A percentile compares a stretch with the other conserved stretches of the same genome.
These are phyloP conservation scores for Chytriomyces sp. DNA, from an alignment of 192 early-diverging fungal genomes.

Conservation along the genomic window DNA sequence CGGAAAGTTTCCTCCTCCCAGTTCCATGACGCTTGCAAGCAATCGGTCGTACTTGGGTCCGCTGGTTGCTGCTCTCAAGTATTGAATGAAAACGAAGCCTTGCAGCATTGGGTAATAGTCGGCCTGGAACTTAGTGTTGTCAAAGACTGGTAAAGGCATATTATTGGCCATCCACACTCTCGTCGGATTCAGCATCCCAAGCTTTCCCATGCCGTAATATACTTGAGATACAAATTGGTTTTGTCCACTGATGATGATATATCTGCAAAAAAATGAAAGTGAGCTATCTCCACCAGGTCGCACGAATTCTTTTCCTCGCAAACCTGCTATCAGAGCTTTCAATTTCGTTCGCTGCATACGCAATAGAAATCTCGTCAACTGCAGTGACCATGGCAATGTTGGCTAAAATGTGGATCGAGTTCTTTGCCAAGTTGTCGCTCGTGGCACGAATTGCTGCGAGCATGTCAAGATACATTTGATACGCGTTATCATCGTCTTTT, in stretches of 20 bases:
- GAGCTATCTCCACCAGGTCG: too few species aligned
- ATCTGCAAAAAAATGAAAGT: neutral
- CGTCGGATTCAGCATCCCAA: neutral
- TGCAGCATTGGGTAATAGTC: neutral
- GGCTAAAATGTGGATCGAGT: neutral
- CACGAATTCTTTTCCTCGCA: too few species aligned
- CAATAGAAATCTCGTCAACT: neutral
- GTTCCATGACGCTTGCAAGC: neutral
- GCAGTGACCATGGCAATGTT: neutral
- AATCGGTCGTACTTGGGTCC: neutral
- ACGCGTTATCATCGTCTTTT: conserved; percentile 1
- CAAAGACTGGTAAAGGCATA: neutral
- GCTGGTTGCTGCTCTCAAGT: neutral
- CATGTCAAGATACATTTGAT: neutral
- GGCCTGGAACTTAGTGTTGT: neutral
- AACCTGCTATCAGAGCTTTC: too few species aligned
- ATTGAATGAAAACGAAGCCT: neutral
- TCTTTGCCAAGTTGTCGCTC: too few species aligned
- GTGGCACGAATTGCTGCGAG: neutral
- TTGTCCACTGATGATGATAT: neutral
- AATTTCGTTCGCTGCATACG: neutral
- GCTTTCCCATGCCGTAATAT: conserved; percentile 1
- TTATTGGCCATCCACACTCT: conserved; percentile 1
- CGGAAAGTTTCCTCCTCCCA: too few species aligned
- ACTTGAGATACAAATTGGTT: neutral